A percentile compares a stretch with the other conserved stretches of the same genome.
Conservation (phyloP, 805 yeast species). For the Myxozyma neotropica region DNA sequence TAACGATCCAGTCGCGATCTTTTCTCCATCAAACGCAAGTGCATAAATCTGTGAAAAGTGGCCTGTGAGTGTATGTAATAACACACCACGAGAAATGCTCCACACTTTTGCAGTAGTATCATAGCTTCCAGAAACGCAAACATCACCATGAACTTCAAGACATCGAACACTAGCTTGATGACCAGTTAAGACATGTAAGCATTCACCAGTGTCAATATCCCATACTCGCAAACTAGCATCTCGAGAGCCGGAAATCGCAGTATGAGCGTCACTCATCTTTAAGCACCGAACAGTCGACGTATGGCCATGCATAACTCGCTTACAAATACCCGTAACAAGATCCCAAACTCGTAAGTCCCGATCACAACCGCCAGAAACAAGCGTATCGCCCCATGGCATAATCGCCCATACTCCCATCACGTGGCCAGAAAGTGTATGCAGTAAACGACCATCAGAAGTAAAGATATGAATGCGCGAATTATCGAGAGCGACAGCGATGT, state of each 20-base stretch:
- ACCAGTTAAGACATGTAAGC: constrained; percentile 69
- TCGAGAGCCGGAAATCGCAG: constrained; percentile 86
- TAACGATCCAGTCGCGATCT: constrained; percentile 92
- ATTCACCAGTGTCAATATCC: constrained; percentile 91
- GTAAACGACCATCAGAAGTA: constrained; percentile 45
- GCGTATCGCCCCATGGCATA: constrained; percentile 84
- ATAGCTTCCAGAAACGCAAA: constrained; percentile 88
- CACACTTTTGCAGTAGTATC: constrained; percentile 87
- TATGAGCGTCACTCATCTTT: constrained; percentile 74
- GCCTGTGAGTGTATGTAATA: constrained; percentile 87
- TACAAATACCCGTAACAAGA: constrained; percentile 79
- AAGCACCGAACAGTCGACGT: constrained; percentile 86
- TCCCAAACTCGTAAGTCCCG: constrained; percentile 97
- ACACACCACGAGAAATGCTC: constrained; percentile 87
- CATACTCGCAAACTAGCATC: constrained; percentile 91
- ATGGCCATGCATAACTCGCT: constrained; percentile 86
- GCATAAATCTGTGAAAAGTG: constrained; percentile 89
- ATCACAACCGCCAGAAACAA: constrained; percentile 95
- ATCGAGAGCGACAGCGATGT: constrained; percentile 49
- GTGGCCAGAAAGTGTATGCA: constrained; percentile 95
- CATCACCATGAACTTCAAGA: constrained; percentile 73
- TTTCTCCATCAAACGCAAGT: constrained; percentile 87
- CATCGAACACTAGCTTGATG: constrained; percentile 75
- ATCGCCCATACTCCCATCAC: constrained; percentile 98
- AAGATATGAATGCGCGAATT: constrained; percentile 49